Base-by-base conservation (phyloP, 805 yeast species). In the Saccharomycopsis synnaedendra region DNA sequence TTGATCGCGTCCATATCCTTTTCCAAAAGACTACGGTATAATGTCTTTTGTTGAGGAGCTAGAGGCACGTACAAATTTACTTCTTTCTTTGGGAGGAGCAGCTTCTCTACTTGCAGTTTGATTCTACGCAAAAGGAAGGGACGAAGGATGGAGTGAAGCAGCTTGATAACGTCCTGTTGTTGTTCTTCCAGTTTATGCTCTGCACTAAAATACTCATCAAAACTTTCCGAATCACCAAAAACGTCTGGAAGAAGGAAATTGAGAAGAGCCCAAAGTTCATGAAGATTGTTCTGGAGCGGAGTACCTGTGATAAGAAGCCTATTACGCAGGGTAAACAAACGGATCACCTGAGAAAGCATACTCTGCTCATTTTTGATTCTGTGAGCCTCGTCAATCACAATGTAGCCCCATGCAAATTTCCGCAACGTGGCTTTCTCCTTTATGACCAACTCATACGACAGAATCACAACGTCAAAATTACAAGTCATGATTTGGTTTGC, bases 1-100 rank as follows among this genome's bases (percentile, higher is more conserved):
- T 84, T 84, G 7, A 84, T 89, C 0, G 93, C 93, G 65, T 84
- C 90, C 35, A 84, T 74, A 60, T 84, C 93, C 58, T 82, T 82
- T 59, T 83, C 93, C 54, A 84, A 63, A 47, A 84, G 73, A 59
- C 79, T 79, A 58, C 80, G 82, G 60, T 84, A 84, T 87, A 90
- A 82, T 55, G 69, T 75, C 54, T 72, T 75, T 63, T 84, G 94
- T 87, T 84, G 81, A n/a, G 75, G 76, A 1, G 84, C 69, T 86
- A 84, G 81, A 33, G 80, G 78, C 41, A 82, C 76, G 61, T 84
- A 84, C 27, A 84, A 71, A 54, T 82, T 84, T 57, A 81, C 59
- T 63, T 84, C 94, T 54, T 79, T 74, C 57, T 84, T 84, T 1
- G 93, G 93, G 50, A 83, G 63, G 32, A 84, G 68, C 0, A 87